Evolutionary conservation across 495 filamentous ascomycete species (phyloP).

Genomic region (Penicillium waksmanii): DNA sequence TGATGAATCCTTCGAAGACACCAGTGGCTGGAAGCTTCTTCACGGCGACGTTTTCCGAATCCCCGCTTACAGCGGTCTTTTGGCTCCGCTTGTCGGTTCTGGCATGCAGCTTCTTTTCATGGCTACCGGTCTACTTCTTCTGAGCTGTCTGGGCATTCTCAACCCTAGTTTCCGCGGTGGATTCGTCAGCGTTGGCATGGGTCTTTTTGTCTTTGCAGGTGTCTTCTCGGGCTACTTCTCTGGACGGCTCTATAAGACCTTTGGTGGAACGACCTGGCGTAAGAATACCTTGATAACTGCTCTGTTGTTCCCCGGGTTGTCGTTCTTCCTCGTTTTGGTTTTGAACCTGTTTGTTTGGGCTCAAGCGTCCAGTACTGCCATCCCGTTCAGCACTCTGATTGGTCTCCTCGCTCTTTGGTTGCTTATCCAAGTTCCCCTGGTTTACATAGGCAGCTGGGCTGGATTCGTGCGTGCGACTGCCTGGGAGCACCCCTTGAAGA

Average conservation of each 20-base stretch:
- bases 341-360: conserved; percentile 95
- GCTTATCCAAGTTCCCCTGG: conserved; percentile 85
- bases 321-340: conserved; percentile 79
- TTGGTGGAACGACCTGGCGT: conserved; percentile 78
- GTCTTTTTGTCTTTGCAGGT: conserved; percentile 86
- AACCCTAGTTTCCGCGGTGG: conserved; percentile 93
- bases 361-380: conserved; percentile 86
- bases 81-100: conserved; percentile 86
- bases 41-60: conserved; percentile 92
- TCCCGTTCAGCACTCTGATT: conserved; percentile 84
- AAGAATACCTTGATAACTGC: conserved; percentile 86
- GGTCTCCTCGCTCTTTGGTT: conserved; percentile 83
- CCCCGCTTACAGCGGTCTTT: conserved; percentile 72
- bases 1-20: conserved; percentile 80
- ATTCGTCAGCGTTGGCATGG: conserved; percentile 85
- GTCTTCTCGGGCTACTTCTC: conserved; percentile 94
- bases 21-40: conserved; percentile 92
- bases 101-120: conserved; percentile 92
- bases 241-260: conserved; percentile 81
- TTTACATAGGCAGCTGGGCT: conserved; percentile 82
- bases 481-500: conserved; percentile 91
- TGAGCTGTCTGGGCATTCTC: conserved; percentile 80
- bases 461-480: conserved; percentile 68
- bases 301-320: conserved; percentile 79
- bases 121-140: conserved; percentile 73